A percentile compares a stretch with the other conserved stretches of the same genome.
phyloP scores from a whole-genome alignment of 2,329 filamentous ascomycete genomes.

The Fusarium udum region DNA sequence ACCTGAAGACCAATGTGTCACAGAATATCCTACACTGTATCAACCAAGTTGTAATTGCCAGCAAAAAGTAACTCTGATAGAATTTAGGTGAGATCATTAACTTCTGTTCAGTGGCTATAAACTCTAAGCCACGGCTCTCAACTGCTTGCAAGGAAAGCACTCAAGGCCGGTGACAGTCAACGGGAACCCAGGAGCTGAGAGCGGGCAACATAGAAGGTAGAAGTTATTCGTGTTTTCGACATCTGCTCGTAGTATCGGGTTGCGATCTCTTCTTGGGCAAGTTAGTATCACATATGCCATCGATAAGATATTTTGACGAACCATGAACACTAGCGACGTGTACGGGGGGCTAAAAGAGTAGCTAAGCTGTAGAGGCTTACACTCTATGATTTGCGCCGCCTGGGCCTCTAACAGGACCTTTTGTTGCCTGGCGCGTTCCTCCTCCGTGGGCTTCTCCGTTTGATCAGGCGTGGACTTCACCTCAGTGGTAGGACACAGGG shows the following conservation, averaged over 20 bases:
- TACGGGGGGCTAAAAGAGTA: no score
- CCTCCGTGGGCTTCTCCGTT: not conserved
- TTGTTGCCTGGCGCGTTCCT: no score
- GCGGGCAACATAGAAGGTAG: not conserved
- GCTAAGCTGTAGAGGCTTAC: no score
- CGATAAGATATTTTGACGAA: not conserved
- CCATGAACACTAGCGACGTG: no score
- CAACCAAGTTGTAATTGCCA: not conserved
- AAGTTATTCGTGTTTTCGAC: not conserved
- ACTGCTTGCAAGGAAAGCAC: not conserved
- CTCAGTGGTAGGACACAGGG: not conserved
- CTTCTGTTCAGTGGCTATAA: not conserved
- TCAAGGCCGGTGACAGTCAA: not conserved
- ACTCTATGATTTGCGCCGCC: fast-evolving
- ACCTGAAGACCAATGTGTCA: not conserved
- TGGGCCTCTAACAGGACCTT: not conserved
- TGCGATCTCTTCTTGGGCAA: not conserved
- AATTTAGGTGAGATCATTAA: not conserved
- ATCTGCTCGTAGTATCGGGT: not conserved
- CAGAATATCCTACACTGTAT: not conserved
- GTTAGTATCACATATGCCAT: not conserved
- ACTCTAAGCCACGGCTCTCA: not conserved
- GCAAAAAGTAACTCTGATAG: not conserved
- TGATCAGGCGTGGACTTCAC: not conserved
- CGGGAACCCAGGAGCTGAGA: not conserved